Percentiles rank a stretch among this genome's conserved stretches.
Conservation (phyloP, 768 basidiomycete genomes). For the Pisolithus tinctorius region DNA sequence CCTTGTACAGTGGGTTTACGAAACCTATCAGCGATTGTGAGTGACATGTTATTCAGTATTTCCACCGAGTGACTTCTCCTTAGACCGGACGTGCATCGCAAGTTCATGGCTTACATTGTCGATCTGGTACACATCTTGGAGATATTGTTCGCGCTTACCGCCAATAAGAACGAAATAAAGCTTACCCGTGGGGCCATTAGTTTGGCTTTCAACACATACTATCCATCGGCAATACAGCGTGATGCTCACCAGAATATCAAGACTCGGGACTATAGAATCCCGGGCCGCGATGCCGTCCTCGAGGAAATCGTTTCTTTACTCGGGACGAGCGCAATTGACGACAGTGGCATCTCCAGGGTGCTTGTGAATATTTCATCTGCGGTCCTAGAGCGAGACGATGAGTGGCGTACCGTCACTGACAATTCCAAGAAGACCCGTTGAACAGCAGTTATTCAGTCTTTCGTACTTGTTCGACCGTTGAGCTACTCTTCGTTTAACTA, state of each 20-base stretch:
- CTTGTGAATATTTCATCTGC: too few relatives aligned
- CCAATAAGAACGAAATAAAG: not conserved
- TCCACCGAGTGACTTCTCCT: not conserved
- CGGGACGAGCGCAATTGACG: too few relatives aligned
- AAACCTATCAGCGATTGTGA: constrained; percentile 2
- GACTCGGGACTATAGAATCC: not conserved
- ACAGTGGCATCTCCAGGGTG: too few relatives aligned
- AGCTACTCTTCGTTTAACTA: too few relatives aligned
- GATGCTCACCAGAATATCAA: not conserved
- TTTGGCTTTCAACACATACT: not conserved
- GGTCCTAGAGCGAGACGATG: too few relatives aligned
- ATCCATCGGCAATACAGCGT: not conserved
- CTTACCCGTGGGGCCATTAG: not conserved
- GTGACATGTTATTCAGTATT: not conserved
- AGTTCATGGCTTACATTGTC: not conserved
- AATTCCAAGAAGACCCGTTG: too few relatives aligned
- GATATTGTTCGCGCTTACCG: not conserved
- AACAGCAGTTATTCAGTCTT: too few relatives aligned
- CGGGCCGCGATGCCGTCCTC: too few relatives aligned
- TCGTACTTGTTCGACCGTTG: too few relatives aligned
- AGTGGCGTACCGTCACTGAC: too few relatives aligned
- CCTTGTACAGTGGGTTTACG: not conserved
- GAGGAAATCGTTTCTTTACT: too few relatives aligned
- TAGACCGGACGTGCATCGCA: not conserved
- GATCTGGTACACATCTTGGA: not conserved